Evolutionary conservation across 805 yeast species (phyloP).

Genomic region (Candida sphagnicola): DNA sequence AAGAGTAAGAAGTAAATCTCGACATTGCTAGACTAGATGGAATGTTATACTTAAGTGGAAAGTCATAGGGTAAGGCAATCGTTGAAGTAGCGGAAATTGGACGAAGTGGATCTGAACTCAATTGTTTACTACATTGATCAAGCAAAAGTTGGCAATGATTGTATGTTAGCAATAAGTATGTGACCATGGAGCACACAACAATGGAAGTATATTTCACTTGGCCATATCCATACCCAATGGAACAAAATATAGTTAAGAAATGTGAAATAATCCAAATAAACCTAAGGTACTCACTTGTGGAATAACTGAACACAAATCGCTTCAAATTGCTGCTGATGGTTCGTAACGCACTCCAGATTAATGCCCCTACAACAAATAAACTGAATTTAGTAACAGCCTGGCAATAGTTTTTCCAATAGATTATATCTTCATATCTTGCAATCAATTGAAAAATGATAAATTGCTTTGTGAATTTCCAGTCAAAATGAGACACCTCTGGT

Average conservation of each 20-base stretch:
- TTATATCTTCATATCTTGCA: too few relatives aligned
- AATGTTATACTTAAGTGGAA: neutral
- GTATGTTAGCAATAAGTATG: slow-evolving; percentile 1
- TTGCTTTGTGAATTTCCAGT: neutral
- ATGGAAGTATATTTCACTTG: slow-evolving; percentile 1
- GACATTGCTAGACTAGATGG: neutral
- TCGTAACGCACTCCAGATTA: neutral
- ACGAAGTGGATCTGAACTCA: neutral
- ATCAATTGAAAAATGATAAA: neutral
- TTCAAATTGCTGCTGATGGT: neutral
- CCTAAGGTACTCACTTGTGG: slow-evolving; percentile 5
- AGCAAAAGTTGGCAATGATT: slow-evolving; percentile 4
- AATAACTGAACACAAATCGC: neutral
- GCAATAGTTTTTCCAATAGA: neutral
- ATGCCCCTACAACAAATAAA: neutral
- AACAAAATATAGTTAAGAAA: slow-evolving; percentile 6
- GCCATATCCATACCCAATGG: slow-evolving; percentile 3
- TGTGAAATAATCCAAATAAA: slow-evolving; percentile 11
- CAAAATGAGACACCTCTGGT: slow-evolving; percentile 3
- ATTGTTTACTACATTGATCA: neutral
- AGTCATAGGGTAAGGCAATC: neutral
- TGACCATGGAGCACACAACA: neutral
- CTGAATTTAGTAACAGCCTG: neutral
- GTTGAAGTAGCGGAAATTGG: neutral
- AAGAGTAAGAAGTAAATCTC: neutral